phyloP scores from a whole-genome alignment of 192 early-diverging fungal genomes.

The Spizellomyces punctatus region DNA sequence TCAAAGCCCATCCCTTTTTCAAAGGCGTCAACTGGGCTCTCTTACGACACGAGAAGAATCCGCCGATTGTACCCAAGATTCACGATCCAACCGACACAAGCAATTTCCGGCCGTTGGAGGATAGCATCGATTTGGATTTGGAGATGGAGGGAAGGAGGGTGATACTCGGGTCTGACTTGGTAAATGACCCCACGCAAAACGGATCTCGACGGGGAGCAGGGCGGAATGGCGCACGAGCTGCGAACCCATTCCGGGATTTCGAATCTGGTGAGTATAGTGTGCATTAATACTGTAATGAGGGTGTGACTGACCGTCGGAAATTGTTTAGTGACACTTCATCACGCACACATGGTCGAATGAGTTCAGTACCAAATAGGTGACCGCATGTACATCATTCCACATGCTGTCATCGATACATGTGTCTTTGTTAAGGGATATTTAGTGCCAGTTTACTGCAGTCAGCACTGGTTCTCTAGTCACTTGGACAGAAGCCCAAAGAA shows the following conservation, averaged over 20 bases:
- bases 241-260: conserved; percentile 33
- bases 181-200: background rate
- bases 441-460: too few species aligned
- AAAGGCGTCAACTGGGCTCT: conserved; percentile 91
- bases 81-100: conserved; percentile 54
- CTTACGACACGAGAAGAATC: conserved; percentile 72
- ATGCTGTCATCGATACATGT: too few species aligned
- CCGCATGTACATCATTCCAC: too few species aligned
- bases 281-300: too few species aligned
- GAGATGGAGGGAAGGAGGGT: conserved; percentile 48
- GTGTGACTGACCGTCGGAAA: too few species aligned
- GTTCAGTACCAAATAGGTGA: too few species aligned
- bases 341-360: too few species aligned
- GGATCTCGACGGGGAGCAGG: background rate
- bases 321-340: too few species aligned
- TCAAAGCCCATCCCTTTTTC: conserved; percentile 93
- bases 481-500: too few species aligned
- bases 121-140: conserved; percentile 68
- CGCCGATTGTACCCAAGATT: conserved; percentile 77
- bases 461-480: too few species aligned
- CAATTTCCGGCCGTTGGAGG: conserved; percentile 69
- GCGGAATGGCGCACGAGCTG: background rate
- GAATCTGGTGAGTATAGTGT: conserved; percentile 19
- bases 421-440: too few species aligned
- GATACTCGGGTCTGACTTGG: background rate